Conservation (phyloP, 352 stramenopile genomes). For the Globisporangium nunn region DNA sequence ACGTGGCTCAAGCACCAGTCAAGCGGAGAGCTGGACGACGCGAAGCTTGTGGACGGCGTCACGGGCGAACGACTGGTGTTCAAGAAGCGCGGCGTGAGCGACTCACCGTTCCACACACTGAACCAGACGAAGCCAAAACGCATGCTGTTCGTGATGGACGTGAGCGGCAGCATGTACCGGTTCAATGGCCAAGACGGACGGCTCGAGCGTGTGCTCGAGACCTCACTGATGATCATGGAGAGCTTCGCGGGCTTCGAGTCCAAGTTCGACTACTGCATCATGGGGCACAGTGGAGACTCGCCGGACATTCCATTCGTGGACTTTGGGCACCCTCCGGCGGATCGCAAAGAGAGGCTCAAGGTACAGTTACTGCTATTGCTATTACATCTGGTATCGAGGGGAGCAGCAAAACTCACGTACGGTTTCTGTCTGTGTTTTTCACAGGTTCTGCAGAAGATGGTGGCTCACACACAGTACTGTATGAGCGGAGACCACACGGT, state of each 20-base stretch:
- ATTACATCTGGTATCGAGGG: no score
- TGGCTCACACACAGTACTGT: conserved; percentile 93
- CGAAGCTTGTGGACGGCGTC: conserved; percentile 90
- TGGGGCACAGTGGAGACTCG: conserved; percentile 89
- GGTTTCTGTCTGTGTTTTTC: background rate
- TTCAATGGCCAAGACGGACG: conserved; percentile 94
- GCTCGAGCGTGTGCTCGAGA: conserved; percentile 90
- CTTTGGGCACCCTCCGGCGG: conserved; percentile 69
- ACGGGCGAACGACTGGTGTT: conserved; percentile 91
- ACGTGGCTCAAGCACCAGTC: conserved; percentile 92
- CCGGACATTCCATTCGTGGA: conserved; percentile 88
- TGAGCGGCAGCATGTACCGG: conserved; percentile 88
- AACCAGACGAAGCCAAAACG: conserved; percentile 53
- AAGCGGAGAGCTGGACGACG: conserved; percentile 93
- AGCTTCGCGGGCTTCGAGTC: conserved; percentile 85
- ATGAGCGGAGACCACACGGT: conserved; percentile 92
- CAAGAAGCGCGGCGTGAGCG: conserved; percentile 83
- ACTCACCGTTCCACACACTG: conserved; percentile 39
- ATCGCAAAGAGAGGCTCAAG: conserved; percentile 87
- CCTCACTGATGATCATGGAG: conserved; percentile 95
- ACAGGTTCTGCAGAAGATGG: conserved; percentile 89
- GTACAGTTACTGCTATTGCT: conserved; percentile 2
- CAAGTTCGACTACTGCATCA: conserved; percentile 89
- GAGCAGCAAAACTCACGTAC: no score
- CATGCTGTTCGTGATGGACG: conserved; percentile 91